Percentiles rank a stretch among this genome's conserved stretches.
phyloP scores from a whole-genome alignment of 345 rosid genomes.

The Bruguiera sexangula region DNA sequence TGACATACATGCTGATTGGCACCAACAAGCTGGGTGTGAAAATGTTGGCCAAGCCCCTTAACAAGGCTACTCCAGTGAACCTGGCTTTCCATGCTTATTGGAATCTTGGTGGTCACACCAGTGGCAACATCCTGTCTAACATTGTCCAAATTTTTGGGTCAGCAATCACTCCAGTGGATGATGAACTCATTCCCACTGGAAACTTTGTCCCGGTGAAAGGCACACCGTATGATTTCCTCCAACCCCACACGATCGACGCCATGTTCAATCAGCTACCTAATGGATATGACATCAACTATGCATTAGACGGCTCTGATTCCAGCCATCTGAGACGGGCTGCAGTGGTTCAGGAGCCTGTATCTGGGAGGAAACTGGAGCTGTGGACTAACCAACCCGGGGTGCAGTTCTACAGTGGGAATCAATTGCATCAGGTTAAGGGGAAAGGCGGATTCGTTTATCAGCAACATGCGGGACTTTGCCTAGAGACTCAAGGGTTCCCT shows the following conservation, averaged over 20 bases:
- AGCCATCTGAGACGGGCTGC: constrained; percentile 51
- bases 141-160: constrained; percentile 48
- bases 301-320: constrained; percentile 29
- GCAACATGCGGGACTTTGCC: constrained; percentile 51
- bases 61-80: constrained; percentile 67
- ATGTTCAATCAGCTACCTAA: constrained; percentile 40
- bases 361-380: constrained; percentile 76
- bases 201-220: constrained; percentile 33
- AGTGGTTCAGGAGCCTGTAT: constrained; percentile 43
- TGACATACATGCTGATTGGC: constrained; percentile 55
- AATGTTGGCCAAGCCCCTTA: constrained; percentile 53
- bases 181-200: constrained; percentile 76
- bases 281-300: constrained; percentile 84
- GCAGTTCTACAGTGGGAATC: constrained; percentile 67
- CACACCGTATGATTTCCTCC: constrained; percentile 65
- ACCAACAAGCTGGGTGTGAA: constrained; percentile 47
- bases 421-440: constrained; percentile 44
- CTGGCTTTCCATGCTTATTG: constrained; percentile 77
- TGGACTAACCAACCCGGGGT: constrained; percentile 64
- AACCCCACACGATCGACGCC: constrained; percentile 43
- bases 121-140: constrained; percentile 65
- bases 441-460: constrained; percentile 47
- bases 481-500: constrained; percentile 86
- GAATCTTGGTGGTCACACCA: constrained; percentile 69
- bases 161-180: constrained; percentile 59